These are phyloP conservation scores for Simplicillium sp. DNA, from an alignment of 2,329 filamentous ascomycete genomes.

Conservation along the genomic window DNA sequence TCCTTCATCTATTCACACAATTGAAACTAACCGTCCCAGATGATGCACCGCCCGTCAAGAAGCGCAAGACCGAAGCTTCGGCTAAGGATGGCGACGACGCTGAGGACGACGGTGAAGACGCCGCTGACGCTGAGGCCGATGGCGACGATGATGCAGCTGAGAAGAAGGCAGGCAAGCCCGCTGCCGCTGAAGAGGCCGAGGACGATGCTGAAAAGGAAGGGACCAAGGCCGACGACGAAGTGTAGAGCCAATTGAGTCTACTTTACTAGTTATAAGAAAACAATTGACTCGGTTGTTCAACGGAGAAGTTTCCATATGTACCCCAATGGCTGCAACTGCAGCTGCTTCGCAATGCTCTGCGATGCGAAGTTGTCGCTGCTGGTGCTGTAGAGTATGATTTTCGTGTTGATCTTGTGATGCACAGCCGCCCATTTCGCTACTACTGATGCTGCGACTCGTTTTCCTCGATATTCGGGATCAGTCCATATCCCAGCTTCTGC, in stretches of 20 bases:
- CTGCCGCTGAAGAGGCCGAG: constrained; percentile 13
- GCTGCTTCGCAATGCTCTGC: constrained; percentile 1
- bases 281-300: too few species aligned
- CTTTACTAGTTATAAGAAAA: background rate
- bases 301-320: constrained; percentile 4
- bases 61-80: constrained; percentile 35
- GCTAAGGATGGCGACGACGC: constrained; percentile 23
- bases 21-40: constrained; percentile 15
- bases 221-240: constrained; percentile 13
- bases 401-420: background rate
- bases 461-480: background rate
- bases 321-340: constrained; percentile 1
- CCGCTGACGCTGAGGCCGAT: constrained; percentile 19
- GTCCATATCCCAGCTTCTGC: constrained; percentile 3
- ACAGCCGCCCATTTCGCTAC: constrained; percentile 1
- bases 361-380: background rate
- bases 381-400: constrained; percentile 3
- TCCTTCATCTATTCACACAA: constrained; percentile 1
- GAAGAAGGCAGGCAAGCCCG: constrained; percentile 13
- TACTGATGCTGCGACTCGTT: background rate
- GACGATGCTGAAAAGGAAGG: constrained; percentile 14
- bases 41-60: constrained; percentile 38
- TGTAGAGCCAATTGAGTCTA: background rate
- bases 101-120: constrained; percentile 21
- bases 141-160: constrained; percentile 18